Evolutionary conservation across 345 rosid genomes (phyloP), one percentile per base, ranked within the genome.

Genomic region (Citrus hindsii): DNA sequence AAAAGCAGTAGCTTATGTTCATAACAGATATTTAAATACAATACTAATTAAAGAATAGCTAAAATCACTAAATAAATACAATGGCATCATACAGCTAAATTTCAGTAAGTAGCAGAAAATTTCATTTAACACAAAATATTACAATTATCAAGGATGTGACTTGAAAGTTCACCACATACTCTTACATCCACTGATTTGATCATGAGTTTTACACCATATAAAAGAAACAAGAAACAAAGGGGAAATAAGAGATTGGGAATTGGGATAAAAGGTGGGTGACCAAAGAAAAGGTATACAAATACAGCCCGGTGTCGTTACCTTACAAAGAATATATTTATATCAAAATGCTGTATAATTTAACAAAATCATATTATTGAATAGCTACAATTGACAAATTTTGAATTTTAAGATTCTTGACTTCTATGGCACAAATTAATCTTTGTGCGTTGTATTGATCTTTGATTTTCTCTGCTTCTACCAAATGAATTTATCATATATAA

Each of bases 361-460:
- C 66, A 82, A 65, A 78, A 80, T 75, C 73, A 80, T 48, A 75
- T 80, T 82, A 82, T 85, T 77, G 65, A 67, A 35, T 33, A n/a
- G 70, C 64, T 76, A 77, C 61, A 62, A 64, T 82, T 24, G 75
- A 38, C 13, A 55, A 81, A 61, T 73, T 69, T 76, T 46, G 71
- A 79, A 73, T 62, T 22, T 80, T 37, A 67, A 64, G 58, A 71
- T 69, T 78, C 77, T 67, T 71, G 53, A 66, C 75, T 71, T 72
- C 56, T 80, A 25, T 75, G 56, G 55, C 68, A 76, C 58, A 33
- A 75, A 58, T 32, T 58, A 65, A 71, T 56, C 51, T 69, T 37
- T 69, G 69, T 76, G 40, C 59, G 42, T 4, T 38, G 81, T 77
- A 28, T 65, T 58, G 65, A 67, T 46, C 46, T 73, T 64, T 37